Conservation (phyloP, 2,329 filamentous ascomycete genomes). For the Fusarium sp. region DNA sequence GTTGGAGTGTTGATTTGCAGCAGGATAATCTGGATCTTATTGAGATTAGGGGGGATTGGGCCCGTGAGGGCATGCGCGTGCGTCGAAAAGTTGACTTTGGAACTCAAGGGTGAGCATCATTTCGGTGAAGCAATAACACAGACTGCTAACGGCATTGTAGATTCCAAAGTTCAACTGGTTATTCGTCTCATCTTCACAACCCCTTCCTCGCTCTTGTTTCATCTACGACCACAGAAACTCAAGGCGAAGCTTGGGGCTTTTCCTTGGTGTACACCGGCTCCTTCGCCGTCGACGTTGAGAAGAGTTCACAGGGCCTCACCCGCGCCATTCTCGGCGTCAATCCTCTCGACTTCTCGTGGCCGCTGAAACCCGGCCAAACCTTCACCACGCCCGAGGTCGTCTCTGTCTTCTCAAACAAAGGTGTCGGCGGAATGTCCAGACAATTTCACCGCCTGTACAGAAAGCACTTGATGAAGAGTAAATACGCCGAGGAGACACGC, state of each 20-base stretch:
- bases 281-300: conserved; percentile 69
- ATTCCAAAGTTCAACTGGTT: conserved; percentile 70
- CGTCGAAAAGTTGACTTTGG: conserved; percentile 67
- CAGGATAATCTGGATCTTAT: conserved; percentile 71
- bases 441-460: conserved; percentile 70
- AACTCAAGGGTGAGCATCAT: conserved; percentile 57
- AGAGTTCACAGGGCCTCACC: conserved; percentile 69
- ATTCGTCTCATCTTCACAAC: conserved; percentile 72
- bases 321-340: conserved; percentile 71
- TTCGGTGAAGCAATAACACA: accelerated
- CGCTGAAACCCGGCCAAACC: conserved; percentile 64
- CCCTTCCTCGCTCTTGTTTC: conserved; percentile 69
- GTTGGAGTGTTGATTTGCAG: conserved; percentile 70
- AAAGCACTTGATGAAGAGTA: conserved; percentile 68
- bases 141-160: conserved; percentile 44
- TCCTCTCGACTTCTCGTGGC: conserved; percentile 68
- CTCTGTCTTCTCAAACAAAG: conserved; percentile 67
- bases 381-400: conserved; percentile 72
- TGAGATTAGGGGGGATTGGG: conserved; percentile 71
- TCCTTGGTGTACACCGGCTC: conserved; percentile 73
- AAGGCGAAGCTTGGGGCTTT: conserved; percentile 72
- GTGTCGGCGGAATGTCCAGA: conserved; percentile 71
- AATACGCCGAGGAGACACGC: conserved; percentile 62
- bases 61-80: conserved; percentile 65
- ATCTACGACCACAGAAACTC: conserved; percentile 67